These are phyloP conservation scores for Testicularia cyperi DNA, from an alignment of 1,284 basidiomycete genomes.

Conservation along the genomic window DNA sequence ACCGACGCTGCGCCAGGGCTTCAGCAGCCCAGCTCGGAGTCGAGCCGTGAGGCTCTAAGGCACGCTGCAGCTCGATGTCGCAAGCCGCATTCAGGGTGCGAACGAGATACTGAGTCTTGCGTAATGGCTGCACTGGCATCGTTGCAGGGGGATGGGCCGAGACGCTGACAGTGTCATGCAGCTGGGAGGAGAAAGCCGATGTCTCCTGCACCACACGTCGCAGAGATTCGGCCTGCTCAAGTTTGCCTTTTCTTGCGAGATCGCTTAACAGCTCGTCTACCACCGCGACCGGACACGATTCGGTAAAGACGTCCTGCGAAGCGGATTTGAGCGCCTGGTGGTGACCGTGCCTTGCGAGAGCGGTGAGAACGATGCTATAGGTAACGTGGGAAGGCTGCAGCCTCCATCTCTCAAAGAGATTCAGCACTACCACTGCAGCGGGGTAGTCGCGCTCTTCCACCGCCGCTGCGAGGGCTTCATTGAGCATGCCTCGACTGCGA, in stretches of 20 bases:
- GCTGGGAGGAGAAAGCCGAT: too few relatives aligned
- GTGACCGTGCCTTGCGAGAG: constrained; percentile 15
- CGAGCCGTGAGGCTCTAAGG: not conserved
- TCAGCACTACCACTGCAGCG: constrained; percentile 14
- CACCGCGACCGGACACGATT: too few relatives aligned
- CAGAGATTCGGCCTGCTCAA: constrained; percentile 1
- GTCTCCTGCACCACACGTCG: not conserved
- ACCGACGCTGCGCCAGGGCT: too few relatives aligned
- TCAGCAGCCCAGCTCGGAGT: too few relatives aligned
- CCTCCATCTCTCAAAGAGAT: constrained; percentile 26
- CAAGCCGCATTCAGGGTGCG: constrained; percentile 20
- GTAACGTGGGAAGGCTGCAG: constrained; percentile 11
- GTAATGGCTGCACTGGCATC: too few relatives aligned
- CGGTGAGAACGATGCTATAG: constrained; percentile 10
- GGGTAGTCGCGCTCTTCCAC: constrained; percentile 27
- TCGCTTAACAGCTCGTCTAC: too few relatives aligned
- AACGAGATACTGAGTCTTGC: constrained; percentile 28
- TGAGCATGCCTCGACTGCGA: constrained; percentile 18
- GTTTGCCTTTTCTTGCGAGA: constrained; percentile 6
- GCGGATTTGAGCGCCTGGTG: constrained; percentile 1
- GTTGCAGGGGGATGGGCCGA: constrained; percentile 2
- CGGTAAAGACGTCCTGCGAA: too few relatives aligned
- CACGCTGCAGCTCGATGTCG: constrained; percentile 9
- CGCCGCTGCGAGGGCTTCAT: constrained; percentile 15
- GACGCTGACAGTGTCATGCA: not conserved